Conservation (phyloP, 1,284 basidiomycete species). For the Boletus semigastroideus region DNA sequence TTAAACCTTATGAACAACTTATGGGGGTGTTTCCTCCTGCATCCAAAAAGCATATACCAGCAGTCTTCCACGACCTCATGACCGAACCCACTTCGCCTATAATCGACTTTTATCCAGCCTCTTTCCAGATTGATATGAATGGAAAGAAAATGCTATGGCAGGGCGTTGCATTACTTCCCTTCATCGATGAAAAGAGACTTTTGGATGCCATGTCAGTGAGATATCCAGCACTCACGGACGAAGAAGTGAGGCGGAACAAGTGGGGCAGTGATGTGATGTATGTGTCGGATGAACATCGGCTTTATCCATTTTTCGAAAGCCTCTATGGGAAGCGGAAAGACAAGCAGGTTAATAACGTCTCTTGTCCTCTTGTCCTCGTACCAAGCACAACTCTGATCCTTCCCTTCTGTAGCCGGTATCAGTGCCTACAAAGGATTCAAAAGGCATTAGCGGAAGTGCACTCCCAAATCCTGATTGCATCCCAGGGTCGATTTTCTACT, state of each 20-base stretch:
- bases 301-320: conserved; percentile 86
- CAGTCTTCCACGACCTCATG: conserved; percentile 89
- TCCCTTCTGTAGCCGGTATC: conserved; percentile 51
- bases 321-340: conserved; percentile 89
- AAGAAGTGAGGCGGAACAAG: conserved; percentile 81
- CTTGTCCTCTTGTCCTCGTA: background rate
- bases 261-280: conserved; percentile 88
- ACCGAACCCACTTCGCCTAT: conserved; percentile 86
- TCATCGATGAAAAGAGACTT: conserved; percentile 88
- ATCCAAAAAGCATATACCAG: conserved; percentile 74
- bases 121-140: conserved; percentile 99
- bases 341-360: conserved; percentile 60
- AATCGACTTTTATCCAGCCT: conserved; percentile 92
- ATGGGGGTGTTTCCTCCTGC: conserved; percentile 95
- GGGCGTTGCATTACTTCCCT: conserved; percentile 94
- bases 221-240: conserved; percentile 75
- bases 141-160: conserved; percentile 99
- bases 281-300: conserved; percentile 79
- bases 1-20: conserved; percentile 96
- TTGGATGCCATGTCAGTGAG: conserved; percentile 79
- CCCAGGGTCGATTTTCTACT: conserved; percentile 88
- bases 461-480: conserved; percentile 87
- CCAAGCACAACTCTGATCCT: conserved; percentile 17
- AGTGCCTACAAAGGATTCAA: conserved; percentile 70
- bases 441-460: conserved; percentile 80